A percentile compares a stretch with the other conserved stretches of the same genome.
Conservation (phyloP, 208 protist genomes). For the Leishmania arabica region DNA sequence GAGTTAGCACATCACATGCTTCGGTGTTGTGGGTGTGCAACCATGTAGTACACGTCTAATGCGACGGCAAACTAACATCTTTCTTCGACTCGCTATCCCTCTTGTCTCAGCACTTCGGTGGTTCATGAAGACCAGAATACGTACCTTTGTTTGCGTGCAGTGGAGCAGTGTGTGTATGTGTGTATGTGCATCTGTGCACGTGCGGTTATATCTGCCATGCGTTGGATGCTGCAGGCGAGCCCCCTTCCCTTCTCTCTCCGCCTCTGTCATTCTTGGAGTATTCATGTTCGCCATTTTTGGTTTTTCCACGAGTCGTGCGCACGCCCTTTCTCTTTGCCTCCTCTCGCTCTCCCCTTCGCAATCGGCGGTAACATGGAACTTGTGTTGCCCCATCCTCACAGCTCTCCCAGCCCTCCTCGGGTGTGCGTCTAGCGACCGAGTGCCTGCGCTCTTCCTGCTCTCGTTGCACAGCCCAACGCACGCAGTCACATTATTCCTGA, state of each 20-base stretch:
- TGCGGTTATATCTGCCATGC: not conserved
- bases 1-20: not conserved
- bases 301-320: not conserved
- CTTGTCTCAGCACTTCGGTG: not conserved
- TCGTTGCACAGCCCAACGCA: not conserved
- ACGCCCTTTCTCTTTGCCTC: not conserved
- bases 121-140: not conserved
- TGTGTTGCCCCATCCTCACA: not conserved
- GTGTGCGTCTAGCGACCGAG: not conserved
- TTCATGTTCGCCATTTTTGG: not conserved
- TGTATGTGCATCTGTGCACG: too few relatives aligned
- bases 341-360: not conserved
- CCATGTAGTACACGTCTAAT: not conserved
- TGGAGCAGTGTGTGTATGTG: not conserved
- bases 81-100: not conserved
- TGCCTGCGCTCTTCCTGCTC: not conserved
- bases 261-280: not conserved
- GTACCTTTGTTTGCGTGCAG: not conserved
- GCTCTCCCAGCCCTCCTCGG: not conserved
- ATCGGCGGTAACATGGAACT: not conserved
- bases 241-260: not conserved
- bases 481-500: not conserved
- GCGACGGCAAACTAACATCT: not conserved
- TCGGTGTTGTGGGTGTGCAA: not conserved
- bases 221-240: not conserved